Conservation (phyloP, 805 yeast species). For the Debaryomyces maramus region DNA sequence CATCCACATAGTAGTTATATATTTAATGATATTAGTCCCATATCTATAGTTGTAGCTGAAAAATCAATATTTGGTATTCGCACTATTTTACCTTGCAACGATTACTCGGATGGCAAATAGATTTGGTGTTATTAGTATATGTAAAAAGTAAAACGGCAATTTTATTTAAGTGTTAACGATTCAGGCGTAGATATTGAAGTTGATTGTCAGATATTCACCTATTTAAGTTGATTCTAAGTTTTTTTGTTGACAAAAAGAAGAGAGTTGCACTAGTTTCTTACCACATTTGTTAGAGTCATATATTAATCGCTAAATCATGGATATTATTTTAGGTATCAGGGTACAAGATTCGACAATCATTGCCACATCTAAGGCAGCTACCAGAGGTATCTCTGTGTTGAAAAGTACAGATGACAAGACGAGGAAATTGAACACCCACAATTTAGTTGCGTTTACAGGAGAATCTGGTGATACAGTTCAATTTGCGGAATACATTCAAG, state of each 20-base stretch:
- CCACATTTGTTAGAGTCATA: too few relatives aligned
- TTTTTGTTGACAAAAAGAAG: too few relatives aligned
- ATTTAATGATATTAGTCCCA: too few relatives aligned
- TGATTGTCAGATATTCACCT: background rate
- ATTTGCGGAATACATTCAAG: conserved; percentile 92
- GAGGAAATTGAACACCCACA: conserved; percentile 67
- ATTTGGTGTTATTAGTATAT: background rate
- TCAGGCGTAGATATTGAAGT: background rate
- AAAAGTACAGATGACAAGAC: conserved; percentile 46
- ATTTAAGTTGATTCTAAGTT: background rate
- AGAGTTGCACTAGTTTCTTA: too few relatives aligned
- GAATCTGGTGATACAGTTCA: conserved; percentile 96
- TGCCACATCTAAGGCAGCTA: conserved; percentile 93
- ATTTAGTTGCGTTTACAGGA: conserved; percentile 87
- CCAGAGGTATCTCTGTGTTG: conserved; percentile 56
- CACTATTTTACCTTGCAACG: background rate
- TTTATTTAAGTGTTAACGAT: background rate
- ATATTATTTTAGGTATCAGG: conserved; percentile 82
- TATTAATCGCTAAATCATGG: conserved; percentile 53
- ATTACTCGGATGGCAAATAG: conserved; percentile 1
- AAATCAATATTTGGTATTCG: background rate
- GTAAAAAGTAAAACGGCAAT: background rate
- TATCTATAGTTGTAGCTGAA: background rate
- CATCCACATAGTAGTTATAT: background rate
- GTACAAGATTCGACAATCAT: conserved; percentile 78